Evolutionary conservation across 2,329 filamentous ascomycete species (phyloP), one percentile per base, ranked within the genome.

Genomic region (Tolypocladium guangdongense): DNA sequence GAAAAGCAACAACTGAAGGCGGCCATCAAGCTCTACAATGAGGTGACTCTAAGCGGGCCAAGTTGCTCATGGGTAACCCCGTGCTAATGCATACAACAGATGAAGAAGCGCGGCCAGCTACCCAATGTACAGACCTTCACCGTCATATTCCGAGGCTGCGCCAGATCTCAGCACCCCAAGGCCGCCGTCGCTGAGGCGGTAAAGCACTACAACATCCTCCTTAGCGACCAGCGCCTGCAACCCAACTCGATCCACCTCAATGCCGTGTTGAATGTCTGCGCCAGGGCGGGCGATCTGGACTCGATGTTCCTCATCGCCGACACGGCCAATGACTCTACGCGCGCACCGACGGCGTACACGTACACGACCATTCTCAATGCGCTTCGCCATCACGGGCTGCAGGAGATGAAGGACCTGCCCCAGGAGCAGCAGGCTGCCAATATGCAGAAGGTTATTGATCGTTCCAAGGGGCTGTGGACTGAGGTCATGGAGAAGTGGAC

Each of bases 21-120:
- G 22, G 91, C 88, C 20, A 71, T 95, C 54, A 90, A 87, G 70
- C 74, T 90, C n/a, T 96, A 84, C 72, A 96, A 96, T 68, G 92
- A 97, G 68, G 87, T 88, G 68, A 57, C 75, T 55, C 30, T 16
- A 49, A 32, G 6, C 27, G 18, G 10, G 10, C 27, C 27, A 47
- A 2, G 43, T 32, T 39, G 7, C 24, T 16, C 43, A 36, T 14
- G 30, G 41, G 32, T 32, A 48, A 22, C 22, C 7, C 32, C 16
- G 20, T 27, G 24, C 39, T 24, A 14, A 24, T 30, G 3, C 7
- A 12, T 11, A 6, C 16, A 55, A 14, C 60, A 89, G 87, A 97
- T 99, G 92, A 99, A 97, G 73, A 97, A 97, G 72, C 81, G 90
- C 56, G 85, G 78, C 6, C 87, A 95, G 62, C 75, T 80, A 30